A percentile compares a stretch with the other conserved stretches of the same genome.
These are phyloP conservation scores for Trypanosoma brucei DNA, from an alignment of 208 protist species.

Conservation along the genomic window DNA sequence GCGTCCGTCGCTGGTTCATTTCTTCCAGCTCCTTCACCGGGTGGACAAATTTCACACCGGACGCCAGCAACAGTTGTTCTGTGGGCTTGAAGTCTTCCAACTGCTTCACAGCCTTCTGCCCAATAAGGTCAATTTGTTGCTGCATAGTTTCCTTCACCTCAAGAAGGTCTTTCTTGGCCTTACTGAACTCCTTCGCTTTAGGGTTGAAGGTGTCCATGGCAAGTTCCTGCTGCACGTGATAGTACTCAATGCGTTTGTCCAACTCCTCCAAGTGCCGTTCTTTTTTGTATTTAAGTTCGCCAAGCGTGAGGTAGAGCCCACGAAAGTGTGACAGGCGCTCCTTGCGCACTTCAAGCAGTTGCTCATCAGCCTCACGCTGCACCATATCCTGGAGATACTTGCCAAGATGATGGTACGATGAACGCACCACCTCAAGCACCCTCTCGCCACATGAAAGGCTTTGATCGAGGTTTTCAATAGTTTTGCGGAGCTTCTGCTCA, in stretches of 20 bases:
- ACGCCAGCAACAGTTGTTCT: constrained; percentile 50
- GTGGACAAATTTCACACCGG: constrained; percentile 59
- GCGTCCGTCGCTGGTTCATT: constrained; percentile 52
- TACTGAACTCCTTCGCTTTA: constrained; percentile 83
- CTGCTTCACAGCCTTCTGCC: constrained; percentile 41
- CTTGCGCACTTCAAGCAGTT: constrained; percentile 47
- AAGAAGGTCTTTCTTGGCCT: constrained; percentile 67
- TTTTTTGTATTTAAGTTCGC: constrained; percentile 86
- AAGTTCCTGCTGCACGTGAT: constrained; percentile 79
- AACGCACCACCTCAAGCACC: constrained; percentile 27
- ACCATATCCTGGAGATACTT: constrained; percentile 37
- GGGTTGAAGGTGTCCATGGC: constrained; percentile 86
- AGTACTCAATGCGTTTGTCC: constrained; percentile 76
- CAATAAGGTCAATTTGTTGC: constrained; percentile 45
- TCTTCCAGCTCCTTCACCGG: constrained; percentile 62
- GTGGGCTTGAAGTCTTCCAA: constrained; percentile 70
- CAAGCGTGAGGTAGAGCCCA: constrained; percentile 78
- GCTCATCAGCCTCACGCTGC: constrained; percentile 22
- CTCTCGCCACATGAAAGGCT: constrained; percentile 16
- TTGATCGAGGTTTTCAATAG: constrained; percentile 27
- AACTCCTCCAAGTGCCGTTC: constrained; percentile 70
- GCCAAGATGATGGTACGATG: constrained; percentile 30
- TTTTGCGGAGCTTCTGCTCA: constrained; percentile 24
- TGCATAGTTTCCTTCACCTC: constrained; percentile 53
- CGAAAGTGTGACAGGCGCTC: constrained; percentile 75